Base-by-base conservation (phyloP, 2,329 filamentous ascomycete genomes). In the Hypoxylon sp. region DNA sequence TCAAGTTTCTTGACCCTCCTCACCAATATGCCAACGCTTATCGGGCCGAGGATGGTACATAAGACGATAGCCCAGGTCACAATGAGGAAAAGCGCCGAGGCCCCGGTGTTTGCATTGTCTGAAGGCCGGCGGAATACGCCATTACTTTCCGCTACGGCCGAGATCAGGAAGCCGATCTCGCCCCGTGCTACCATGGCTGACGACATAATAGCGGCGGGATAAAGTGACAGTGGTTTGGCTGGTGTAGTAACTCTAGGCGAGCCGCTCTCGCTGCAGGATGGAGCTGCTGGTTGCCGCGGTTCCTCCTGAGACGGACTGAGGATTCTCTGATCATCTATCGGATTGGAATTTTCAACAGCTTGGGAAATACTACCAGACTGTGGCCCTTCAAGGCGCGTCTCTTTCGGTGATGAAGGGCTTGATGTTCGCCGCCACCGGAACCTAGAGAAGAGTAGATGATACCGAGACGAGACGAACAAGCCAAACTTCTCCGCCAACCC, bases 141-240 rank as follows among this genome's bases (percentile, higher is more conserved):
- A 1, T 83, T 81, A 50, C 81, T 84, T 73, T 92, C 85, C 0
- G 91, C 91, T 0, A 94, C 78, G 0, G 90, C 88, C 0, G 90
- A 89, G 68, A 96, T 93, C 48, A 95, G 78, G 68, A 94, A 94
- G 0, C 92, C 92, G 35, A 95, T 93, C 77, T 96, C 92, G 0
- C 92, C 92, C n/a, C 92, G 85, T 0, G 92, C 89, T 0, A 91
- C 87, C 92, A 95, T 95, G 2, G 83, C 85, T 17, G 86, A 82
- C 0, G 90, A 90, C 0, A 95, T 80, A 2, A 95, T 89, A 0
- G 86, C 83, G 0, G 89, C 85, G 0, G 92, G 91, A 68, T 93
- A 91, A 0, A 92, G 80, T 0, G 91, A 93, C 2, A 85, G 78
- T 0, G 89, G 87, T 53, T 86, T 88, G 0, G 80, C 74, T 5